Evolutionary conservation across 345 rosid species (phyloP).

Genomic region (Brassica juncea): DNA sequence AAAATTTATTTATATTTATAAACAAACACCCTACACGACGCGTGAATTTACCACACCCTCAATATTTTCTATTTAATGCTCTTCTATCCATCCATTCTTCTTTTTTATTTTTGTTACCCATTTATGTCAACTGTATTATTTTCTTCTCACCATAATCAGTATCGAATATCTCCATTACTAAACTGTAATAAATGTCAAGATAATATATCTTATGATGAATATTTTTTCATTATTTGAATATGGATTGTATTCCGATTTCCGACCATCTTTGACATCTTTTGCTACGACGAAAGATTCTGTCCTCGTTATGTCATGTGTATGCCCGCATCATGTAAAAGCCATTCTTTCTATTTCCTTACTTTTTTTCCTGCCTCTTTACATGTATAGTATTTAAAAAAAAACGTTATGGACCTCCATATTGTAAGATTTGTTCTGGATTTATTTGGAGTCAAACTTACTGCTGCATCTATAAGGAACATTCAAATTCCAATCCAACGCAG

Average conservation of each 20-base stretch:
- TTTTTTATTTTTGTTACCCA: not conserved
- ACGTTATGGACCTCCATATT: slow-evolving; percentile 37
- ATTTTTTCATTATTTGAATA: slow-evolving; percentile 41
- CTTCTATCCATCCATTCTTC: not conserved
- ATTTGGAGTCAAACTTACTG: not conserved
- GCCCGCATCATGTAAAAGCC: slow-evolving; percentile 22
- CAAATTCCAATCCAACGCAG: not conserved
- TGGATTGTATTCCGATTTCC: slow-evolving; percentile 83
- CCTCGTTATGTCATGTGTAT: slow-evolving; percentile 15
- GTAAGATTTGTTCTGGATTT: slow-evolving; percentile 2
- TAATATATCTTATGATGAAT: not conserved
- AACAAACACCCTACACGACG: slow-evolving; percentile 12
- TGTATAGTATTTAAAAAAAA: not conserved
- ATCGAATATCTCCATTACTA: not conserved
- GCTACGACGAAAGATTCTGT: slow-evolving; percentile 31
- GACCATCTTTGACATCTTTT: slow-evolving; percentile 62
- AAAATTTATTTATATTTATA: not conserved
- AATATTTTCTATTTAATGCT: slow-evolving; percentile 18
- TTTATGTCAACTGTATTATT: not conserved
- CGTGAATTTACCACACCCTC: slow-evolving; percentile 26
- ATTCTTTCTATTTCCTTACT: slow-evolving; percentile 3
- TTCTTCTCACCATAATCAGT: not conserved
- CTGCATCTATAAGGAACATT: not conserved
- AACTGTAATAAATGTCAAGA: not conserved
- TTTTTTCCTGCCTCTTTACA: not conserved